Conservation (phyloP, 2,329 filamentous ascomycete genomes). For the Curvularia sp. region DNA sequence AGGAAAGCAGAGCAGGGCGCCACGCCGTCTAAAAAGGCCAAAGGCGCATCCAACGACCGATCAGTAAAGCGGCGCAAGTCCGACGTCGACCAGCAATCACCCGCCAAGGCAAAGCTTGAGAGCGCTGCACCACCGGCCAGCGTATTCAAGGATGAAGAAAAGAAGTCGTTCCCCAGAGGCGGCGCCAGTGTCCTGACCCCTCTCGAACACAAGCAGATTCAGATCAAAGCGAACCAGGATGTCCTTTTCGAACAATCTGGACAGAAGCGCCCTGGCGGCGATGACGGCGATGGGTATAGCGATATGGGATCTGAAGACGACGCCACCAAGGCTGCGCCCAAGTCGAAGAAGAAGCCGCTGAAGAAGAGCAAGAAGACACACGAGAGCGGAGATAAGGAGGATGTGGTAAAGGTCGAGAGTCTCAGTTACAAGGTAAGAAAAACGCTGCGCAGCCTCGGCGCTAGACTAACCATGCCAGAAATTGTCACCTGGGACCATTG, state of each 20-base stretch:
- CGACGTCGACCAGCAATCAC: slow-evolving; percentile 38
- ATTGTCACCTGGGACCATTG: slow-evolving; percentile 81
- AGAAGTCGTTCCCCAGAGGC: slow-evolving; percentile 86
- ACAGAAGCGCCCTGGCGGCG: slow-evolving; percentile 63
- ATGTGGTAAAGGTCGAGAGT: slow-evolving; percentile 76
- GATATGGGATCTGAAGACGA: slow-evolving; percentile 53
- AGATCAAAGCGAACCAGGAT: slow-evolving; percentile 90
- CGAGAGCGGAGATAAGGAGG: slow-evolving; percentile 54
- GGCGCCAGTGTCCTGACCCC: slow-evolving; percentile 90
- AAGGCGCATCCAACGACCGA: slow-evolving; percentile 37
- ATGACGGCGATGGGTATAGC: slow-evolving; percentile 56
- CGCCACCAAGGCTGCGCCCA: slow-evolving; percentile 51
- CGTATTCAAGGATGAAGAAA: slow-evolving; percentile 77
- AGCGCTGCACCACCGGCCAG: slow-evolving; percentile 48
- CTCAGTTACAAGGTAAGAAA: slow-evolving; percentile 83
- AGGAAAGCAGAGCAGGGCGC: slow-evolving; percentile 53
- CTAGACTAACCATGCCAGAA: slow-evolving; percentile 62
- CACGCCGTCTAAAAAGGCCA: slow-evolving; percentile 43
- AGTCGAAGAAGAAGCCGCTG: slow-evolving; percentile 62
- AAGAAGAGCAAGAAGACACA: slow-evolving; percentile 53
- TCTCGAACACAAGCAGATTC: slow-evolving; percentile 94
- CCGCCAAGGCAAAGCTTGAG: slow-evolving; percentile 42
- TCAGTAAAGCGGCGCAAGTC: slow-evolving; percentile 51
- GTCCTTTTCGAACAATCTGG: slow-evolving; percentile 82
- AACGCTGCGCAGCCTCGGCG: slow-evolving; percentile 3